Percentiles rank a stretch among this genome's conserved stretches.
These are phyloP conservation scores for Mortierella sp. DNA, from an alignment of 371 early-diverging fungal genomes.

Conservation along the genomic window DNA sequence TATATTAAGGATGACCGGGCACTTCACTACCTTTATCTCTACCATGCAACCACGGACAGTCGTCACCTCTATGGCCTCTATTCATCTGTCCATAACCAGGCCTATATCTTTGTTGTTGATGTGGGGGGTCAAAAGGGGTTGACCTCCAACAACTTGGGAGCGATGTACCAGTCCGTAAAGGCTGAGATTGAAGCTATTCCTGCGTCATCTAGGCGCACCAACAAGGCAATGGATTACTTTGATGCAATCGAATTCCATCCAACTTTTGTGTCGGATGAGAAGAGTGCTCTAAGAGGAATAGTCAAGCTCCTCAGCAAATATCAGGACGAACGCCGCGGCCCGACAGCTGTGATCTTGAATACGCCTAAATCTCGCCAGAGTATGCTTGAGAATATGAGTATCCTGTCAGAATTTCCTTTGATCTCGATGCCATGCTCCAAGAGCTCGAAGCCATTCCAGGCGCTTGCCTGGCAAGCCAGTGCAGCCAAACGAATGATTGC, in stretches of 20 bases:
- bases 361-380: conserved; percentile 61
- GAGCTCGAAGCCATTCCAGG: conserved; percentile 69
- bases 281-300: conserved; percentile 61
- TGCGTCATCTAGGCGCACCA: conserved; percentile 26
- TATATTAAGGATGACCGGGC: conserved; percentile 58
- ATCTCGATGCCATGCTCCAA: conserved; percentile 69
- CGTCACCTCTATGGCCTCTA: conserved; percentile 83
- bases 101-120: conserved; percentile 79
- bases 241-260: conserved; percentile 61
- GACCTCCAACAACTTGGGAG: conserved; percentile 73
- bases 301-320: conserved; percentile 55
- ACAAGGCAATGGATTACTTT: conserved; percentile 62
- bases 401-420: conserved; percentile 74
- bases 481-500: conserved; percentile 74
- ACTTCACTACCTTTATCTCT: conserved; percentile 74
- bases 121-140: conserved; percentile 68
- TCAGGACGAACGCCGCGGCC: conserved; percentile 69
- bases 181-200: conserved; percentile 41
- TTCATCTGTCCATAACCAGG: conserved; percentile 62
- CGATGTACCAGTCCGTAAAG: conserved; percentile 57
- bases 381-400: conserved; percentile 62
- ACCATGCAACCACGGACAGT: conserved; percentile 72
- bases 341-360: conserved; percentile 77
- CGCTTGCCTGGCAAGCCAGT: conserved; percentile 89
- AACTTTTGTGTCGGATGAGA: conserved; percentile 60